Percentiles rank a stretch among this genome's conserved stretches.
phyloP scores from a whole-genome alignment of 1,139 yeast genomes.

The Candida smagusa region DNA sequence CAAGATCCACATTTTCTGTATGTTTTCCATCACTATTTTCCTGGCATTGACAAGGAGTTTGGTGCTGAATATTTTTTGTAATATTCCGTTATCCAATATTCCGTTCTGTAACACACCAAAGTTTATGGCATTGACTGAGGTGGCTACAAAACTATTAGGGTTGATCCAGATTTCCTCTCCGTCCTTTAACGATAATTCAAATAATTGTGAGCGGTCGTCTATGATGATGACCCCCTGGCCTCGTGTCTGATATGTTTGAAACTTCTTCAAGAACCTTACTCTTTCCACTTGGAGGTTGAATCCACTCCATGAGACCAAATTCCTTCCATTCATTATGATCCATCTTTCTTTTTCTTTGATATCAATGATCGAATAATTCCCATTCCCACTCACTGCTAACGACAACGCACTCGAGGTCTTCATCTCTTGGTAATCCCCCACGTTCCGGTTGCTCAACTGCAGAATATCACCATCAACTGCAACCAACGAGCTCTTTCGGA shows the following conservation, averaged over 20 bases:
- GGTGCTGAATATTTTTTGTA: too few relatives aligned
- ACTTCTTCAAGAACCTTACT: constrained; percentile 4
- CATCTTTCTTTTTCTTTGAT: constrained; percentile 12
- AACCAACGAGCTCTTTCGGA: constrained; percentile 30
- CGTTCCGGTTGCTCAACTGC: constrained; percentile 3
- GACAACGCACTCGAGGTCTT: constrained; percentile 23
- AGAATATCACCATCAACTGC: constrained; percentile 35
- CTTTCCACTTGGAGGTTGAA: constrained; percentile 12
- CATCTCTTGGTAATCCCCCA: constrained; percentile 24
- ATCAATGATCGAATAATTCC: constrained; percentile 26
- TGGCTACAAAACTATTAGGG: constrained; percentile 15
- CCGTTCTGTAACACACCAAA: neutral
- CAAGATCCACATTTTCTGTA: neutral
- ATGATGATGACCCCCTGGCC: constrained; percentile 19
- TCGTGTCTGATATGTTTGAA: constrained; percentile 8
- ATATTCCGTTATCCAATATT: neutral
- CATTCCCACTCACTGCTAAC: constrained; percentile 29
- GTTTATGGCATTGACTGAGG: constrained; percentile 7
- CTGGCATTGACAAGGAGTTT: neutral
- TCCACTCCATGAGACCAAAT: constrained; percentile 21
- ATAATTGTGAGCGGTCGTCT: constrained; percentile 13
- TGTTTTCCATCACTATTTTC: neutral
- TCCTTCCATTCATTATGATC: constrained; percentile 12
- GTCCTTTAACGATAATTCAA: constrained; percentile 12
- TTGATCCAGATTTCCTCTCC: constrained; percentile 15